Conservation (phyloP, 2,329 filamentous ascomycete genomes). For the Cadophora gregata region DNA sequence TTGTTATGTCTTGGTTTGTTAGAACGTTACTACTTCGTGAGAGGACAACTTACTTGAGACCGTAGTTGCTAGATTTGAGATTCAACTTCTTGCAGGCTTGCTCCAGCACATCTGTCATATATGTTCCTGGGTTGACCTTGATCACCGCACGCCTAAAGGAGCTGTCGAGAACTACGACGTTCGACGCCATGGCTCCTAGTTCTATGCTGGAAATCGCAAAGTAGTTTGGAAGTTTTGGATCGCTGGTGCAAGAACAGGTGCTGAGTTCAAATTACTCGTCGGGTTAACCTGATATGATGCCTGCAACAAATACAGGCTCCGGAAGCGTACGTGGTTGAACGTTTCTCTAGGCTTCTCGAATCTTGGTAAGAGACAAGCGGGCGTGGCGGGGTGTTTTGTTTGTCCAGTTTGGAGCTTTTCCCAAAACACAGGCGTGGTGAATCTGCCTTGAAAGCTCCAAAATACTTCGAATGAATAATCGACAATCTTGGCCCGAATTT, state of each 20-base stretch:
- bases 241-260: too few species aligned
- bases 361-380: slow-evolving; percentile 36
- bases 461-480: neutral
- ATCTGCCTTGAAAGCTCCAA: neutral
- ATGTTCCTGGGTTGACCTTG: slow-evolving; percentile 82
- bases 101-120: slow-evolving; percentile 82
- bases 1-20: slow-evolving; percentile 70
- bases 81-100: slow-evolving; percentile 84
- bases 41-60: slow-evolving; percentile 72
- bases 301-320: neutral
- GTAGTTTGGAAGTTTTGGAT: neutral
- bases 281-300: neutral
- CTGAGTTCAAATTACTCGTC: too few species aligned
- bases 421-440: neutral
- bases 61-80: slow-evolving; percentile 68
- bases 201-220: neutral
- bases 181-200: slow-evolving; percentile 70
- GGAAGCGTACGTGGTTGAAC: neutral
- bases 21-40: slow-evolving; percentile 20
- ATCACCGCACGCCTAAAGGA: slow-evolving; percentile 78
- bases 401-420: slow-evolving; percentile 5
- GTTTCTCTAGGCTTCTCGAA: slow-evolving; percentile 38
- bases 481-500: neutral
- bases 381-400: slow-evolving; percentile 40
- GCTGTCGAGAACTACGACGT: slow-evolving; percentile 86